These are phyloP conservation scores for Exophiala viscosa DNA, from an alignment of 2,329 filamentous ascomycete genomes.

Conservation along the genomic window DNA sequence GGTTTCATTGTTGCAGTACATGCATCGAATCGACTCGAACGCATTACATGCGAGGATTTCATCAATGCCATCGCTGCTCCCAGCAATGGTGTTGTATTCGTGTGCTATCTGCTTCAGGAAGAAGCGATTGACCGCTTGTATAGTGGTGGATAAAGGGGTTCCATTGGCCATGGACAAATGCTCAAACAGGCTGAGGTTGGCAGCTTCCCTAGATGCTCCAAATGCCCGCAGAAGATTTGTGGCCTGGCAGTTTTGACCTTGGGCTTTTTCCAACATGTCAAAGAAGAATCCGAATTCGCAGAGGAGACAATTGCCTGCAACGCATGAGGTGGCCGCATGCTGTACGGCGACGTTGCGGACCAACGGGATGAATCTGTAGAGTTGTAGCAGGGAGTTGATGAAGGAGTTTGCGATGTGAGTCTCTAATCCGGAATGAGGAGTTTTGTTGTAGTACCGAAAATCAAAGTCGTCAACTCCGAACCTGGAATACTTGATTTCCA, in stretches of 20 bases:
- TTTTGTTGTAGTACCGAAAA: constrained; percentile 97
- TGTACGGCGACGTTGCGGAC: constrained; percentile 83
- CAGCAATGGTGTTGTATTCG: constrained; percentile 68
- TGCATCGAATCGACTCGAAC: constrained; percentile 66
- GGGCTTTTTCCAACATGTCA: constrained; percentile 96
- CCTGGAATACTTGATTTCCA: constrained; percentile 98
- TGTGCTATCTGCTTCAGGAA: constrained; percentile 74
- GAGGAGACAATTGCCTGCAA: constrained; percentile 77
- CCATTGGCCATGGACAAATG: constrained; percentile 65
- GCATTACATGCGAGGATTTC: constrained; percentile 53
- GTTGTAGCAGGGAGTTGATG: constrained; percentile 84
- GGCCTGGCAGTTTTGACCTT: constrained; percentile 89
- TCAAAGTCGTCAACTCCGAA: constrained; percentile 99
- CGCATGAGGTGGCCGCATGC: constrained; percentile 80
- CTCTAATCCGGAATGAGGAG: constrained; percentile 83
- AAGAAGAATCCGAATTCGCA: constrained; percentile 95
- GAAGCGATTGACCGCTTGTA: constrained; percentile 83
- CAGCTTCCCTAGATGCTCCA: constrained; percentile 74
- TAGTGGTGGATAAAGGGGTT: constrained; percentile 71
- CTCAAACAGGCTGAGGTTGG: constrained; percentile 75
- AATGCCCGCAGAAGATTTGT: constrained; percentile 91
- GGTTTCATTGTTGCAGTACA: constrained; percentile 82
- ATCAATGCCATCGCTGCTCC: constrained; percentile 64
- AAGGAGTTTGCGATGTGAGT: constrained; percentile 97
- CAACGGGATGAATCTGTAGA: constrained; percentile 85